phyloP scores from a whole-genome alignment of 805 yeast species.

The Kazachstania martiniae region DNA sequence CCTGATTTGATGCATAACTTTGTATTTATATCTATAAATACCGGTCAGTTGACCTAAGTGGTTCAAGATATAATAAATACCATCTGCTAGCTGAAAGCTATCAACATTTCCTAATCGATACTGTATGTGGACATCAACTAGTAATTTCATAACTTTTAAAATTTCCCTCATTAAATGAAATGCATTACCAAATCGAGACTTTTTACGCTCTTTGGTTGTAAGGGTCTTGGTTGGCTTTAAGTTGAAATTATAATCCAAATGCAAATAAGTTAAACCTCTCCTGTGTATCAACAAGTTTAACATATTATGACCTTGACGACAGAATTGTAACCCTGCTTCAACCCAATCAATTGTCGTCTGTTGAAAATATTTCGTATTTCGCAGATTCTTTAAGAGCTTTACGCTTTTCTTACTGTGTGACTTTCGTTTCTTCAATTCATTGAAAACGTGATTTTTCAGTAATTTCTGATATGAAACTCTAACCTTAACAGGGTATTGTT shows the following conservation, averaged over 20 bases:
- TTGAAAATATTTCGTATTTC: constrained; percentile 78
- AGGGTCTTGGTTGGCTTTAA: constrained; percentile 92
- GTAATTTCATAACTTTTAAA: constrained; percentile 64
- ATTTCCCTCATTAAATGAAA: constrained; percentile 90
- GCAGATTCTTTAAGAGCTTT: constrained; percentile 52
- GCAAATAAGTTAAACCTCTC: constrained; percentile 83
- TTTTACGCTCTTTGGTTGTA: constrained; percentile 91
- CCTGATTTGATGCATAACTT: constrained; percentile 95
- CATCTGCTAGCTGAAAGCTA: constrained; percentile 92
- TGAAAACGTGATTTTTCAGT: constrained; percentile 63
- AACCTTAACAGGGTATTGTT: constrained; percentile 60
- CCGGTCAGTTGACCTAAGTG: constrained; percentile 96
- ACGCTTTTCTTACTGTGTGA: constrained; percentile 39
- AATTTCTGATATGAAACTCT: constrained; percentile 83
- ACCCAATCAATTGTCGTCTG: constrained; percentile 95
- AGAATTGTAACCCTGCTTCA: constrained; percentile 91
- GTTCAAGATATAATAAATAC: constrained; percentile 77
- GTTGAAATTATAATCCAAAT: constrained; percentile 90
- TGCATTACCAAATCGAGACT: constrained; percentile 92
- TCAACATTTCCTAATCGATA: constrained; percentile 83
- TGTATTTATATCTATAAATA: constrained; percentile 89
- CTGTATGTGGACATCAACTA: constrained; percentile 92
- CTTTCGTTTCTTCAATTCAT: constrained; percentile 45
- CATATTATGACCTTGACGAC: constrained; percentile 92
- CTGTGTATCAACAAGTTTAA: constrained; percentile 79